Evolutionary conservation across 2,329 filamentous ascomycete genomes (phyloP), one percentile per base, ranked within the genome.

Genomic region (Sporothrix variecibatus): DNA sequence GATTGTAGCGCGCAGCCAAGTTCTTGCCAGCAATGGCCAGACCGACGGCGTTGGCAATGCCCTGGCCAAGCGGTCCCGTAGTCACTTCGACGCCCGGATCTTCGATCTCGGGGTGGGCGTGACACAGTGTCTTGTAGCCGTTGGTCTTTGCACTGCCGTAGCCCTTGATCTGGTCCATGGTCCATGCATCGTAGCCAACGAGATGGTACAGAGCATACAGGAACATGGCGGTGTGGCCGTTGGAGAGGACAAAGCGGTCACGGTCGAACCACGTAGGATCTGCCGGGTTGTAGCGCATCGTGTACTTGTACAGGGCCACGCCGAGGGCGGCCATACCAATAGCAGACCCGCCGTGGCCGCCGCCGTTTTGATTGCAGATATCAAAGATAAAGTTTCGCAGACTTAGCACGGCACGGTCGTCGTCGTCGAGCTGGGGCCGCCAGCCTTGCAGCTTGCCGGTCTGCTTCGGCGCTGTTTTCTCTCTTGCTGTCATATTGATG

Each of bases 301-400:
- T 83, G 78, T 91, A 90, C 77, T 90, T 91, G 85, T 86, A 91
- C 11, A 84, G 80, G 2, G 88, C 86, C 26, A 91, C 83, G 9
- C 89, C 89, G 72, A 91, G 90, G 3, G 87, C 88, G 28, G 88
- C 88, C 83, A 90, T 90, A 49, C 88, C 88, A 79, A 90, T 89
- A 23, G 87, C 87, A 72, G 85, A 85, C 73, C 86, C 87, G 58
- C 75, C 73, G 38, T 76, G 73, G 12, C 75, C 75, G 17, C 56
- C 56, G 3, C 28, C 28, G 56, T 31, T 31, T 26, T 60, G 56
- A 11, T 60, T 34, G 28, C 56, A 60, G 26, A 60, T 31, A 28
- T 60, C 56, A 6, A 34, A 31, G 28, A 60, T 60, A 15, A 60
- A 23, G 28, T 34, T 31, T 28, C 56, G 5, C 51, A 56, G 51